Base-by-base conservation (phyloP, 768 basidiomycete species). In the Boletus subparvulus region DNA sequence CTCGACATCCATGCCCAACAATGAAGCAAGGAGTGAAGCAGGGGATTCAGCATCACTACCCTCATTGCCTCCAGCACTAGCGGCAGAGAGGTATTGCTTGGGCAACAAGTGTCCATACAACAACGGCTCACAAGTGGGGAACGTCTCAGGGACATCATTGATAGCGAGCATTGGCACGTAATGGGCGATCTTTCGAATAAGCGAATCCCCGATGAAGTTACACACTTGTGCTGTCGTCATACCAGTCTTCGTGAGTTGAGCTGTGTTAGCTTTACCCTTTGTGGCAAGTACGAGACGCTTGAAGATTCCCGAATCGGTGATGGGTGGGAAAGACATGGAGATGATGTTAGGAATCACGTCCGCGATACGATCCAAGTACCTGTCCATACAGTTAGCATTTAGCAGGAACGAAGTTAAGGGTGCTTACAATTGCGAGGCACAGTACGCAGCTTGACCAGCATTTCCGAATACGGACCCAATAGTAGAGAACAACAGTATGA, bases 301-400 rank as follows among this genome's bases (percentile, higher is more conserved):
- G 62, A 70, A 70, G 57, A 70, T 67, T n/a, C 69, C 69, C 4
- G 70, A 72, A 41, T 74, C 73, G 7, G 63, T 69, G 53, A 74
- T 71, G 6, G 72, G 70, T 2, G 73, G 73, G 52, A 72, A 66
- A 30, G 70, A 67, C 61, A 74, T 69, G 12, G 73, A 70, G 40
- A 74, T 62, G 12, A 62, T 60, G 55, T 74, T 74, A 0, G 72
- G 70, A 24, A 73, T 53, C 4, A 50, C 19, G 21, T 69, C 66
- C 41, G 69, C 65, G 24, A 73, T 68, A 30, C 68, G 68, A 48
- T 73, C 72, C 52, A 73, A 60, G 44, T 70, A 71, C 37, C 71
- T 73, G 17, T 48, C 7, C 47, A 35, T 17, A 17, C 21, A 21
- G 17, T 60, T 36, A 63, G 26, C 3, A 39, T 47, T 16, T 8